Evolutionary conservation across 2,329 filamentous ascomycete species (phyloP), one percentile per base, ranked within the genome.

Genomic region (Dryadomyces quercus-mongolicae): DNA sequence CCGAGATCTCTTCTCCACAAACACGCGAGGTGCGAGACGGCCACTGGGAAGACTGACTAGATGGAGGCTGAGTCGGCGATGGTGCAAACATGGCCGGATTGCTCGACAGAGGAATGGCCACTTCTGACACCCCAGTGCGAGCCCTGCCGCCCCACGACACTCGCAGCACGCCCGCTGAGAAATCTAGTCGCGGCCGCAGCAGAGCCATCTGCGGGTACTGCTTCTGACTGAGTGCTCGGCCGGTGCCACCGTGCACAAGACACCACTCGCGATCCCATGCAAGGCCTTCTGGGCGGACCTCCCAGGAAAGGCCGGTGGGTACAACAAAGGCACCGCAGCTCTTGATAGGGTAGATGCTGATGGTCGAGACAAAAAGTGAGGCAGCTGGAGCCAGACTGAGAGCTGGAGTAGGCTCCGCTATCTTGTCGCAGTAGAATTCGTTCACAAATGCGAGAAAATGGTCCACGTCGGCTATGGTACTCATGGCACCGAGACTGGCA

Each of bases 191-290:
- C 7, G 93, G 92, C 51, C 78, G 78, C 52, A 98, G 75, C 5
- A 96, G 77, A 13, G 88, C 86, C 92, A 98, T 97, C 38, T 76
- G 81, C 2, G 91, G 88, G 64, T 93, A 85, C 59, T 84, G 77
- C 70, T 97, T 98, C 68, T 97, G 92, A 64, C 81, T 95, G 53
- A 98, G 72, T 6, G 86, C 89, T 61, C 84, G 82, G 0, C 88
- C 86, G 1, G 91, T 94, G 46, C 88, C 90, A 63, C 84, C 80
- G 65, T 96, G 91, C 15, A 98, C 76, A 20, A 98, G 73, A 68
- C 92, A 97, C 92, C 93, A 98, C 71, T 97, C 92, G 57, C 93
- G 79, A 66, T 98, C 93, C 90, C 92, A 97, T 9, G 84, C 86
- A 2, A 98, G 74, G 0, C 93, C 93, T 70, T 96, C 90, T 8